Base-by-base conservation (phyloP, 345 rosid species). In the Acer negundo region DNA sequence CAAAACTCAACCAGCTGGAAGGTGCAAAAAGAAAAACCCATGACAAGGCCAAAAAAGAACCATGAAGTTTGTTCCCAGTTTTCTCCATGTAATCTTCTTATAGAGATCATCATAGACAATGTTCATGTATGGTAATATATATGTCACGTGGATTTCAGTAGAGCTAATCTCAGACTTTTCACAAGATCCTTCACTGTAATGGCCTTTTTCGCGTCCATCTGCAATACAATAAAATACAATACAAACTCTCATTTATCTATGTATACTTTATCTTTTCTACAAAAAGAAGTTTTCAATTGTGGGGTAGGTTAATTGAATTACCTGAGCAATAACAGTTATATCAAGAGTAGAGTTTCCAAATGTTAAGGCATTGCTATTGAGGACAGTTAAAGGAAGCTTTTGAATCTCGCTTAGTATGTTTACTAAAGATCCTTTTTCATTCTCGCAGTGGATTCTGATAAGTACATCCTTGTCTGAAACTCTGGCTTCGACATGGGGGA, bases 401-500 rank as follows among this genome's bases (percentile, higher is more conserved):
- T 89, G 90, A 0, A 92, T 69, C 75, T 85, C 83, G 17, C 51
- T 73, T 12, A 92, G 58, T 66, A 90, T 80, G 72, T 80, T 83
- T 3, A 73, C 23, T 12, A 85, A 31, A 73, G 78, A 70, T 1
- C 86, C 86, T 79, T 83, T 86, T 10, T 72, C 80, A 28, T 87
- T 92, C 84, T 89, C 89, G 47, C 91, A 87, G 11, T 84, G 93
- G 77, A 94, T 83, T 82, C 92, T 81, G 7, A 94, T 73, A 3
- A 94, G 85, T 17, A 91, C 87, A 55, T 91, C 84, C 24, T 80
- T 83, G 69, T 80, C 84, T 0, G 85, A 81, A 67, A 92, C 88
- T 78, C 87, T 90, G 0, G 86, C 93, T 81, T 94, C 94, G 6
- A 94, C 88, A 63, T 94, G 89, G 0, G 91, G 94, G 19, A 92